These are phyloP conservation scores for Nakazawaea molendinolei DNA, from an alignment of 805 yeast species.

Conservation along the genomic window DNA sequence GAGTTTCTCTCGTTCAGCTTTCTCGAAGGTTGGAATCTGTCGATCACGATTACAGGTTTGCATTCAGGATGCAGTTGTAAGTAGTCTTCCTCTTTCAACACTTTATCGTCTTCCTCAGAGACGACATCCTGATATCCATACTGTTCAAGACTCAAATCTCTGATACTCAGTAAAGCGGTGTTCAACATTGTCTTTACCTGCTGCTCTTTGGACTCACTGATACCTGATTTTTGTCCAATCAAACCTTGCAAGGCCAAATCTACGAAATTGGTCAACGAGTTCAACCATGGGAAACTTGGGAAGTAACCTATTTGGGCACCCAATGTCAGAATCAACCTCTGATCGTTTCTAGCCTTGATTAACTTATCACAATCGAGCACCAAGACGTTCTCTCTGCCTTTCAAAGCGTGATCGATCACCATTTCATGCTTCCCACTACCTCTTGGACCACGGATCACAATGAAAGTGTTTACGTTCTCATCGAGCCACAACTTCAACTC, in stretches of 20 bases:
- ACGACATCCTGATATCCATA: constrained; percentile 22
- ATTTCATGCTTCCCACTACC: constrained; percentile 91
- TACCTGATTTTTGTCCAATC: constrained; percentile 90
- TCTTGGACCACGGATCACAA: constrained; percentile 84
- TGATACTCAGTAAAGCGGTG: constrained; percentile 65
- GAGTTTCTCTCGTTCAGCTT: constrained; percentile 52
- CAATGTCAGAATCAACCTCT: constrained; percentile 55
- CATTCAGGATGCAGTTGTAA: constrained; percentile 79
- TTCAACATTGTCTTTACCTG: constrained; percentile 78
- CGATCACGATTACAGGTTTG: constrained; percentile 81
- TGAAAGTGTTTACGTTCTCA: constrained; percentile 87
- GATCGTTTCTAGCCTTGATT: constrained; percentile 68
- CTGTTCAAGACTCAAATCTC: constrained; percentile 51
- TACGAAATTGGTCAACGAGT: constrained; percentile 65
- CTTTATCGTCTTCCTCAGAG: constrained; percentile 12
- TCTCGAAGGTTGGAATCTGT: constrained; percentile 53
- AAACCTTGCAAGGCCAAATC: constrained; percentile 86
- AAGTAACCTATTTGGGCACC: constrained; percentile 82
- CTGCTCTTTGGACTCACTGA: constrained; percentile 74
- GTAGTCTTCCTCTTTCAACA: constrained; percentile 68
- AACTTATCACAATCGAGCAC: constrained; percentile 75
- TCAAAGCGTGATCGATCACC: constrained; percentile 61
- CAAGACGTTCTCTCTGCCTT: constrained; percentile 54
- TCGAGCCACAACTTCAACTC: constrained; percentile 73
- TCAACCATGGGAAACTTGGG: constrained; percentile 93